Conservation (phyloP, 169 alveolate species). For the Theileria annulata region DNA sequence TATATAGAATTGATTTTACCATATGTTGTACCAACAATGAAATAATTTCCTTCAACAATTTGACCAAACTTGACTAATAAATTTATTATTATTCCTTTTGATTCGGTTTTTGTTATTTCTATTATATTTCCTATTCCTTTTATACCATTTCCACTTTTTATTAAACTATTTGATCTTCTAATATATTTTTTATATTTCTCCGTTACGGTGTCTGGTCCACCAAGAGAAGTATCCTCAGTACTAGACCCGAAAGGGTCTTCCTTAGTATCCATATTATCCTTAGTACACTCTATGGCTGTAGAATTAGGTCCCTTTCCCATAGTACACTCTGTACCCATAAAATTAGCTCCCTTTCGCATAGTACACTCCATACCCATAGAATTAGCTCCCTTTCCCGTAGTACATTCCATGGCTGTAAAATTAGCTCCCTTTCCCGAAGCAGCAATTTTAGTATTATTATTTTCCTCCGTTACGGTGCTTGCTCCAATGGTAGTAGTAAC, state of each 20-base stretch:
- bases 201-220: conserved; percentile 40
- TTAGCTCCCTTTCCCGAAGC: no score
- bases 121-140: conserved; percentile 70
- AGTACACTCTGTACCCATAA: conserved; percentile 29
- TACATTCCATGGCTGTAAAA: no score
- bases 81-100: conserved; percentile 68
- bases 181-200: conserved; percentile 57
- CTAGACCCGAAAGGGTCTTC: no score
- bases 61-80: conserved; percentile 73
- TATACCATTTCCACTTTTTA: conserved; percentile 67
- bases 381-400: no score
- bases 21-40: conserved; percentile 78
- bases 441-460: no score
- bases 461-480: no score
- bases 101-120: conserved; percentile 68
- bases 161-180: conserved; percentile 71
- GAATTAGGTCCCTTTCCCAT: conserved; percentile 43
- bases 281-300: neutral
- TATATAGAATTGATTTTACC: conserved; percentile 69
- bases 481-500: no score
- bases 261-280: no score
- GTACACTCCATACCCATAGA: conserved; percentile 72
- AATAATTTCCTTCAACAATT: conserved; percentile 74
- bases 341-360: conserved; percentile 31
- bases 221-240: no score